Evolutionary conservation across 257 asterid species (phyloP).

Genomic region (Nicotiana obtusifolia): DNA sequence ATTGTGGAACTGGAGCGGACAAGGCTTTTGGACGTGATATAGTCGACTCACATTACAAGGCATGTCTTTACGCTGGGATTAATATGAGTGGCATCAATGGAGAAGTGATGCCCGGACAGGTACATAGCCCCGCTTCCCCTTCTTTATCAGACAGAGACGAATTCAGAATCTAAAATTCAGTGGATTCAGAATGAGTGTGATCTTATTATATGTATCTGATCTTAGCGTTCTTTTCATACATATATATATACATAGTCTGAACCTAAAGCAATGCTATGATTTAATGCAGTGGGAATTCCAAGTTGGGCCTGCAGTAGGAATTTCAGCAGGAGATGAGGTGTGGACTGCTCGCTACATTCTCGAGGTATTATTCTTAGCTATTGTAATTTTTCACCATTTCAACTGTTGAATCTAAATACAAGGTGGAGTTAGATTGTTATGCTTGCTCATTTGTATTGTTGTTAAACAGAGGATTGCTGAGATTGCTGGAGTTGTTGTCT

Average conservation of each 20-base stretch:
- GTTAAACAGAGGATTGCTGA: conserved; percentile 79
- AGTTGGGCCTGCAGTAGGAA: conserved; percentile 92
- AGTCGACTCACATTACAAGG: conserved; percentile 81
- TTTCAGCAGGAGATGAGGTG: conserved; percentile 81
- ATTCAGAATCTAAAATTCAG: neutral
- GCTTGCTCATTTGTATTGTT: neutral
- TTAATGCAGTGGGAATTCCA: conserved; percentile 80
- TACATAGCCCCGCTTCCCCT: neutral
- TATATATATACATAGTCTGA: neutral
- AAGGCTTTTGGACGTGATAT: conserved; percentile 88
- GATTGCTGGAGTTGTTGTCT: conserved; percentile 75
- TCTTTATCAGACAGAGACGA: neutral
- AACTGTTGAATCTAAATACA: neutral
- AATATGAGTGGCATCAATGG: conserved; percentile 89
- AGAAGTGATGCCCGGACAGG: conserved; percentile 98
- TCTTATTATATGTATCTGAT: neutral
- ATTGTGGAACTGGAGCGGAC: conserved; percentile 83
- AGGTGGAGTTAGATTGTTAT: neutral
- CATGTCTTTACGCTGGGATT: conserved; percentile 74
- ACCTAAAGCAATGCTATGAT: neutral
- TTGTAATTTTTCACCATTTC: neutral
- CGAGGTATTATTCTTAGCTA: conserved; percentile 42
- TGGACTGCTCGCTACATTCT: conserved; percentile 91
- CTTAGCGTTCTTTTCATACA: neutral
- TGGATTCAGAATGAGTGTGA: neutral